Percentiles rank a stretch among this genome's conserved stretches.
These are phyloP conservation scores for Solanum rostratum DNA, from an alignment of 257 asterid species.

Conservation along the genomic window DNA sequence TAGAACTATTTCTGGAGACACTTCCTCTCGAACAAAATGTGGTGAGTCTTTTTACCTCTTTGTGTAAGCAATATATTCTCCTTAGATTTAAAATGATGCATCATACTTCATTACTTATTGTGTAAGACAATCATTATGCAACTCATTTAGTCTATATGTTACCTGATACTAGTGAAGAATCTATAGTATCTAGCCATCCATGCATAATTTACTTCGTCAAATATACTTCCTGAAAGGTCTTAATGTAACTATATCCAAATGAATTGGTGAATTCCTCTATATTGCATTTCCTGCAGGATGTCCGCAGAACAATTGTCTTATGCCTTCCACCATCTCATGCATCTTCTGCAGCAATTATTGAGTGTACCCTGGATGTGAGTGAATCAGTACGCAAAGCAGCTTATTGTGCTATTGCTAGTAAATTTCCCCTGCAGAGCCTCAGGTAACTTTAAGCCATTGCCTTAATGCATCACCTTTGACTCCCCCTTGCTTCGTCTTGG, in stretches of 20 bases:
- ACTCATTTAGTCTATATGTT: neutral
- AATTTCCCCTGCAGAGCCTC: slow-evolving; percentile 83
- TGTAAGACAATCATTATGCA: neutral
- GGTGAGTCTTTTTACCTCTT: slow-evolving; percentile 21
- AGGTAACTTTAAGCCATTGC: slow-evolving; percentile 37
- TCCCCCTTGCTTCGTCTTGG: neutral
- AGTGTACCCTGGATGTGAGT: slow-evolving; percentile 76
- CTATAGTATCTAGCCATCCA: neutral
- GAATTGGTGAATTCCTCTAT: neutral
- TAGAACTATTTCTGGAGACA: slow-evolving; percentile 60
- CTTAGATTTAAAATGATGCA: neutral
- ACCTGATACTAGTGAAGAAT: neutral
- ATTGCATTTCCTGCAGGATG: slow-evolving; percentile 46
- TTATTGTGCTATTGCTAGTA: slow-evolving; percentile 62
- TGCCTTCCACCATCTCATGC: slow-evolving; percentile 77
- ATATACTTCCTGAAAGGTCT: neutral
- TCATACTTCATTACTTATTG: neutral
- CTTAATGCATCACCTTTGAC: neutral
- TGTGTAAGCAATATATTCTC: neutral
- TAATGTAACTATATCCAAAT: neutral
- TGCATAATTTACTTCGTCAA: neutral
- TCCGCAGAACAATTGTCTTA: slow-evolving; percentile 69
- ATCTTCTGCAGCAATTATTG: slow-evolving; percentile 53
- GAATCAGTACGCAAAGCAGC: slow-evolving; percentile 88
- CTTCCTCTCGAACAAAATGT: slow-evolving; percentile 68